phyloP scores from a whole-genome alignment of 805 yeast species.

The Zygoascus biomembranicola region DNA sequence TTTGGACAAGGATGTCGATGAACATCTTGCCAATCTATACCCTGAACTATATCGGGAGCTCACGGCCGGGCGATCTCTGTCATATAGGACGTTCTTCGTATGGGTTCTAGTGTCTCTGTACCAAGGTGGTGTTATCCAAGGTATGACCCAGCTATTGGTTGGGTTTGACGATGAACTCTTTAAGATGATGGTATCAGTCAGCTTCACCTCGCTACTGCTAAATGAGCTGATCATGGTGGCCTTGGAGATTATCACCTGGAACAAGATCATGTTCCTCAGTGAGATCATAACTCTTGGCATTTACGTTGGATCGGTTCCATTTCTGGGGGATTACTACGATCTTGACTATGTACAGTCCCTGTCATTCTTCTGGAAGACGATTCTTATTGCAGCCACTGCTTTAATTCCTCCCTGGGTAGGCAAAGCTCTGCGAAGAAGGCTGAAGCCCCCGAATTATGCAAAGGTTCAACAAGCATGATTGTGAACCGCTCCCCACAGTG shows the following conservation, averaged over 20 bases:
- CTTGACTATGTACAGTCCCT: slow-evolving; percentile 50
- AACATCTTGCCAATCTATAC: slow-evolving; percentile 76
- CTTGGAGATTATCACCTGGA: slow-evolving; percentile 89
- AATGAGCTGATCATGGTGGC: slow-evolving; percentile 94
- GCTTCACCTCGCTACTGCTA: slow-evolving; percentile 69
- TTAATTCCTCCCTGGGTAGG: slow-evolving; percentile 86
- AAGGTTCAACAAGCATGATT: slow-evolving; percentile 75
- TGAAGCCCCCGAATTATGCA: slow-evolving; percentile 94
- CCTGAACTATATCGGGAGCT: slow-evolving; percentile 94
- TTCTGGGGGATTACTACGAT: slow-evolving; percentile 81
- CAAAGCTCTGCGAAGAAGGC: slow-evolving; percentile 60
- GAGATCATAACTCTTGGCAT: slow-evolving; percentile 61
- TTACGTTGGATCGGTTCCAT: slow-evolving; percentile 72
- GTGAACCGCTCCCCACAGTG: background rate
- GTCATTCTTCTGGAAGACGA: slow-evolving; percentile 60
- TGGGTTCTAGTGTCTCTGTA: slow-evolving; percentile 88
- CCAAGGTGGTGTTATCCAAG: slow-evolving; percentile 83
- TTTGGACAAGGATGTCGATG: slow-evolving; percentile 84
- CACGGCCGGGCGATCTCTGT: slow-evolving; percentile 77
- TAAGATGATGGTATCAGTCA: slow-evolving; percentile 71
- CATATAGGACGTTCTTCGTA: slow-evolving; percentile 78
- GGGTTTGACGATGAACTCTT: slow-evolving; percentile 50
- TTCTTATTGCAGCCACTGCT: slow-evolving; percentile 57
- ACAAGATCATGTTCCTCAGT: slow-evolving; percentile 60
- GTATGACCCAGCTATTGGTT: slow-evolving; percentile 68